Conservation (phyloP, 495 filamentous ascomycete species). For the Opeltia flavorubescens region DNA sequence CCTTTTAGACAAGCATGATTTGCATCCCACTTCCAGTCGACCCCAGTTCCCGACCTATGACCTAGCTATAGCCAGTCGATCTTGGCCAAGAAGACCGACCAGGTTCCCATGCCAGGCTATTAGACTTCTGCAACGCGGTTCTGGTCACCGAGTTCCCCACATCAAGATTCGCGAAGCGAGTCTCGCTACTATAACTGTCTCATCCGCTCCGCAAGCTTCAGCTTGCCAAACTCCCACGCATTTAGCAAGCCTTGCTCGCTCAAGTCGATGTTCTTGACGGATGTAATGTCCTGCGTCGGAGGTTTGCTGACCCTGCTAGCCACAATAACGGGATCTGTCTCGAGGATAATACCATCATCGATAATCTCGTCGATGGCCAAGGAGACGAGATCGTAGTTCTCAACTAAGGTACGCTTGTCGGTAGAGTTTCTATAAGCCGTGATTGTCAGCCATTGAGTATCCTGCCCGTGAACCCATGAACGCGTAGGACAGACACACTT, state of each 20-base stretch:
- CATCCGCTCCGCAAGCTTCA: slow-evolving; percentile 80
- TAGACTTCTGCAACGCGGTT: too few species aligned
- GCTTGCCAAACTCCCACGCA: slow-evolving; percentile 87
- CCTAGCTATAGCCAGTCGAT: too few species aligned
- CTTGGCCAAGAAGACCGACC: too few species aligned
- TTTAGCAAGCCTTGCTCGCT: slow-evolving; percentile 93
- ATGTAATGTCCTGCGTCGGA: slow-evolving; percentile 76
- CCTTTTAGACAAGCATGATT: too few species aligned
- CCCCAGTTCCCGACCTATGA: too few species aligned
- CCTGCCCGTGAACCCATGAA: too few species aligned
- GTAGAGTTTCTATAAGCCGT: slow-evolving; percentile 55
- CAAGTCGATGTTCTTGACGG: slow-evolving; percentile 84
- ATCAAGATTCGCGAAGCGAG: too few species aligned
- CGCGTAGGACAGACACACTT: slow-evolving; percentile 44
- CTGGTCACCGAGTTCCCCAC: too few species aligned
- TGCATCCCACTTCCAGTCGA: too few species aligned
- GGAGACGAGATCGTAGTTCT: slow-evolving; percentile 91
- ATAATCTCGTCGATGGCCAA: slow-evolving; percentile 91
- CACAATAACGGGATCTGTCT: slow-evolving; percentile 89
- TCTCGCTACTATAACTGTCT: slow-evolving; percentile 60
- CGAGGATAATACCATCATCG: slow-evolving; percentile 91
- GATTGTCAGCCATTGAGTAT: too few species aligned
- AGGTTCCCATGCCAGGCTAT: too few species aligned
- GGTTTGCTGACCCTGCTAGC: slow-evolving; percentile 80
- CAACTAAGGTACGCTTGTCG: slow-evolving; percentile 92